These are phyloP conservation scores for Cicer cuneatum DNA, from an alignment of 306 rosid genomes.

Conservation along the genomic window DNA sequence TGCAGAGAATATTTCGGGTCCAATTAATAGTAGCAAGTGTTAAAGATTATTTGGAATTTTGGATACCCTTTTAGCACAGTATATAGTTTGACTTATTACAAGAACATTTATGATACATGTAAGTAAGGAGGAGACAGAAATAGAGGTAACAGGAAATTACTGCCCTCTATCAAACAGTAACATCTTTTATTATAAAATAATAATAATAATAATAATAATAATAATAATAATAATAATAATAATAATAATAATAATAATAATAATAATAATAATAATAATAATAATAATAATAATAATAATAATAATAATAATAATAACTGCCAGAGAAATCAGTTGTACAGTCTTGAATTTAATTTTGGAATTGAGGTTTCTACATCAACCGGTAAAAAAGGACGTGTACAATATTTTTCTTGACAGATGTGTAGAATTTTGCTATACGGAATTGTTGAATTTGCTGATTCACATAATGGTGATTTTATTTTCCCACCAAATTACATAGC, in stretches of 20 bases:
- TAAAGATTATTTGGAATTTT: not conserved
- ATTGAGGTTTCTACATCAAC: constrained; percentile 34
- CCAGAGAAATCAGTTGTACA: constrained; percentile 30
- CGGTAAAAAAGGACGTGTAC: constrained; percentile 45
- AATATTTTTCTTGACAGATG: constrained; percentile 33
- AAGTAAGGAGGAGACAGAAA: constrained; percentile 37
- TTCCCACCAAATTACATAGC: not conserved
- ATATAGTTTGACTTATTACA: constrained; percentile 40
- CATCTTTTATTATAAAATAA: constrained; percentile 34
- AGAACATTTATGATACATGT: constrained; percentile 29
- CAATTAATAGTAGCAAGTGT: too few relatives aligned
- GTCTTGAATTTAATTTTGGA: constrained; percentile 42
- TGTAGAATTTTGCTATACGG: constrained; percentile 22
- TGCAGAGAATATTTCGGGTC: too few relatives aligned
- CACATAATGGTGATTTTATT: not conserved
- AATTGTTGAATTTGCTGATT: constrained; percentile 27
- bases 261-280: not conserved
- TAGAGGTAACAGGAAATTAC: constrained; percentile 43
- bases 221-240: constrained; percentile 3
- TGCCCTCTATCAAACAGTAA: constrained; percentile 40
- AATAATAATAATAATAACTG: constrained; percentile 5
- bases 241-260: not conserved
- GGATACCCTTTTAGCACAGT: constrained; percentile 26
- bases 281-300: not conserved
- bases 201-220: not conserved